Percentiles rank a stretch among this genome's conserved stretches.
Evolutionary conservation across 129 eudicot species (phyloP).

Genomic region (Ambrosia artemisiifolia): DNA sequence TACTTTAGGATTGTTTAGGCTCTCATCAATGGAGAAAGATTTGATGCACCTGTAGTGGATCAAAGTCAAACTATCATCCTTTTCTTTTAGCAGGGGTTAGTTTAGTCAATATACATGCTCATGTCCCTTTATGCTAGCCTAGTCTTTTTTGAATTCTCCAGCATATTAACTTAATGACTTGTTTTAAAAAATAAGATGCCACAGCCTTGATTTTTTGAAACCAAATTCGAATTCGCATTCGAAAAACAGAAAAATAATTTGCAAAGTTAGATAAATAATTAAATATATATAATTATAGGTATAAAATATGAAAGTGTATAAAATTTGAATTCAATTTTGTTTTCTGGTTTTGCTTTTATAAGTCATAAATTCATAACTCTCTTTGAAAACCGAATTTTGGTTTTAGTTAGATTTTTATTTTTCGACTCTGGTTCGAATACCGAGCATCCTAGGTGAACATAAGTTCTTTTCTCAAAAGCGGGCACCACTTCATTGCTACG

Average conservation of each 20-base stretch:
- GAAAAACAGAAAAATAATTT: neutral
- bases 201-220: neutral
- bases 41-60: constrained; percentile 1
- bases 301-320: neutral
- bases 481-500: no score
- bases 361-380: neutral
- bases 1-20: constrained; percentile 8
- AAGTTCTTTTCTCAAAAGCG: neutral
- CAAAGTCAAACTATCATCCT: neutral
- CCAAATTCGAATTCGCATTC: neutral
- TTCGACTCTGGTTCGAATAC: neutral
- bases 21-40: constrained; percentile 26
- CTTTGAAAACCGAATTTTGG: neutral
- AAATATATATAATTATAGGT: neutral
- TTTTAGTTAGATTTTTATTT: neutral
- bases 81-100: constrained; percentile 10
- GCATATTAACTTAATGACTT: neutral
- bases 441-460: neutral
- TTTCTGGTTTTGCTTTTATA: neutral
- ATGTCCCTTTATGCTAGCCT: neutral
- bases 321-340: neutral
- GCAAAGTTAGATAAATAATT: neutral
- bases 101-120: neutral
- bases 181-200: neutral
- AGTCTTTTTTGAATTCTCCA: constrained; percentile 14